phyloP scores from a whole-genome alignment of 306 rosid genomes.

The Cyclanthera cordifolia region DNA sequence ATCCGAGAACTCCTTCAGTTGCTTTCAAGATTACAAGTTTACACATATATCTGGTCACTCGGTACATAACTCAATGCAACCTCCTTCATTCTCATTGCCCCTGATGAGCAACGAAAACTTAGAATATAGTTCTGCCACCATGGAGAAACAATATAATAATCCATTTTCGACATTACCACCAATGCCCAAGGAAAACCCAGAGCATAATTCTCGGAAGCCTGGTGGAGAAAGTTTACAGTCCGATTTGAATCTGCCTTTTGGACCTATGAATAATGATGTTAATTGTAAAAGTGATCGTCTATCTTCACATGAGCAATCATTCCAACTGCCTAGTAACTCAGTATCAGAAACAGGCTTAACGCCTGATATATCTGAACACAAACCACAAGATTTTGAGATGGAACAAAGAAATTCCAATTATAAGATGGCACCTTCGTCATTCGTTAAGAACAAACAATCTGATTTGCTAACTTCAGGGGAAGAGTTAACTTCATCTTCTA shows the following conservation, averaged over 20 bases:
- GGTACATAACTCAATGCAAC: constrained; percentile 18
- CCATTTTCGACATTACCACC: constrained; percentile 35
- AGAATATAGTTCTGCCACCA: constrained; percentile 28
- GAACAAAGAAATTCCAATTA: constrained; percentile 23
- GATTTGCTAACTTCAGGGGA: constrained; percentile 26
- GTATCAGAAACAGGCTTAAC: constrained; percentile 27
- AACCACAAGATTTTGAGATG: constrained; percentile 26
- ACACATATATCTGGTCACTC: constrained; percentile 27
- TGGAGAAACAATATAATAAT: constrained; percentile 33
- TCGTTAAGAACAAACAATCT: constrained; percentile 28
- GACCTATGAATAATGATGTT: constrained; percentile 15
- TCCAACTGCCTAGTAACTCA: constrained; percentile 26
- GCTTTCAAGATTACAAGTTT: constrained; percentile 22
- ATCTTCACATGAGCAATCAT: constrained; percentile 16
- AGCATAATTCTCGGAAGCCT: constrained; percentile 20
- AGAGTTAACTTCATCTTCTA: constrained; percentile 29
- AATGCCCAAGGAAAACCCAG: constrained; percentile 24
- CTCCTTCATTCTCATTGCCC: constrained; percentile 17
- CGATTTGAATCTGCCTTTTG: constrained; percentile 26
- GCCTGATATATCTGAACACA: constrained; percentile 21
- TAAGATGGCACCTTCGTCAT: constrained; percentile 22
- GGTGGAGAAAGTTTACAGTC: constrained; percentile 28
- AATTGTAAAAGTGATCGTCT: constrained; percentile 19
- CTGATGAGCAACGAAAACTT: constrained; percentile 24
- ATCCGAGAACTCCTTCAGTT: constrained; percentile 20